phyloP scores from a whole-genome alignment of 2,329 filamentous ascomycete species.

The Gnomoniopsis sp. region DNA sequence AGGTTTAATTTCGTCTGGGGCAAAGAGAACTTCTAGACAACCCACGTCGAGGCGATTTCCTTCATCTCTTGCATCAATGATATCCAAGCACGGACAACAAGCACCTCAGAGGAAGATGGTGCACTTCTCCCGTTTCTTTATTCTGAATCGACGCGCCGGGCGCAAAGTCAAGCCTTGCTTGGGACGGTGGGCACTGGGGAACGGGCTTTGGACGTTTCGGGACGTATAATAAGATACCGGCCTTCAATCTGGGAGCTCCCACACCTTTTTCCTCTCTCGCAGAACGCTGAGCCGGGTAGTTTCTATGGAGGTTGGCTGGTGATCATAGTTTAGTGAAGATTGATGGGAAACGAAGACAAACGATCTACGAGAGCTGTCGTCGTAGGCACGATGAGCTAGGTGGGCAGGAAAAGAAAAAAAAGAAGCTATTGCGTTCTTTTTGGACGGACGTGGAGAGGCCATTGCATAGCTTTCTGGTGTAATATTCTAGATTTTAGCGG shows the following conservation, averaged over 20 bases:
- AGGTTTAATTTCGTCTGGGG: slow-evolving; percentile 66
- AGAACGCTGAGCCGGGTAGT: not conserved
- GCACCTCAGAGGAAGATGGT: not conserved
- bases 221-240: not conserved
- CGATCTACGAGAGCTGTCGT: not conserved
- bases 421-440: not conserved
- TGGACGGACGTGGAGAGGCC: not conserved
- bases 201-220: not conserved
- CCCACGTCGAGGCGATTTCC: not conserved
- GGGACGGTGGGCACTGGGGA: not conserved
- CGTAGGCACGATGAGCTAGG: not conserved
- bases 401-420: too few relatives aligned
- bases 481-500: not conserved
- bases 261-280: not conserved
- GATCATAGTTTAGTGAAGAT: not conserved
- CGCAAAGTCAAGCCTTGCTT: slow-evolving; percentile 8
- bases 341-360: not conserved
- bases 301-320: not conserved
- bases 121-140: not conserved
- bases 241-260: not conserved
- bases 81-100: slow-evolving; percentile 12
- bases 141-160: slow-evolving; percentile 14
- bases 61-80: slow-evolving; percentile 10
- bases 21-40: slow-evolving; percentile 62
- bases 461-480: not conserved